Conservation (phyloP, 2,329 filamentous ascomycete genomes). For the Penicillium frequentans region DNA sequence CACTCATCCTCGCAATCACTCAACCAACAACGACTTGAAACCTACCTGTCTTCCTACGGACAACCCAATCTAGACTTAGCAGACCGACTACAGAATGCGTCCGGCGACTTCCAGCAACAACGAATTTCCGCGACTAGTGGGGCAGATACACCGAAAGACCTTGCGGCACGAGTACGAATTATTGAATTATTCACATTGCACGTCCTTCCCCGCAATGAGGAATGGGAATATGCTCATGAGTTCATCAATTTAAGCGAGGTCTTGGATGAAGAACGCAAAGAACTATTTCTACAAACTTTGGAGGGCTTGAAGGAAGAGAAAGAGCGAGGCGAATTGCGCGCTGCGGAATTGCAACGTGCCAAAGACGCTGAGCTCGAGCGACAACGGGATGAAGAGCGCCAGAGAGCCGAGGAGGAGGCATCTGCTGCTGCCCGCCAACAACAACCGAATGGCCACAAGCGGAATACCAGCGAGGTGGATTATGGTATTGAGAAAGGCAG, state of each 20-base stretch:
- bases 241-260: conserved; percentile 86
- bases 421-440: conserved; percentile 41
- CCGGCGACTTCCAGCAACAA: conserved; percentile 31
- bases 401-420: conserved; percentile 36
- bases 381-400: conserved; percentile 48
- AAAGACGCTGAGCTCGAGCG: conserved; percentile 56
- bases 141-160: conserved; percentile 78
- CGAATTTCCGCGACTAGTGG: conserved; percentile 54
- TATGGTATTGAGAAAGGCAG: conserved; percentile 65
- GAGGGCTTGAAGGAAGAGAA: conserved; percentile 83
- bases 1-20: conserved; percentile 80
- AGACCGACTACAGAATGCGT: conserved; percentile 55
- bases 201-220: conserved; percentile 86
- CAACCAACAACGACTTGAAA: conserved; percentile 86
- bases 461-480: conserved; percentile 65
- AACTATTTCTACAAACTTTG: conserved; percentile 83
- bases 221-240: conserved; percentile 93
- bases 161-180: conserved; percentile 83
- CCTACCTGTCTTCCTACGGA: conserved; percentile 76
- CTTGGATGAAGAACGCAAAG: conserved; percentile 86
- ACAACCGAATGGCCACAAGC: conserved; percentile 44
- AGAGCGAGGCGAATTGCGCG: conserved; percentile 65
- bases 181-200: conserved; percentile 94
- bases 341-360: conserved; percentile 62
- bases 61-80: conserved; percentile 72